These are phyloP conservation scores for Rickenella mellea DNA, from an alignment of 768 basidiomycete species.

Conservation along the genomic window DNA sequence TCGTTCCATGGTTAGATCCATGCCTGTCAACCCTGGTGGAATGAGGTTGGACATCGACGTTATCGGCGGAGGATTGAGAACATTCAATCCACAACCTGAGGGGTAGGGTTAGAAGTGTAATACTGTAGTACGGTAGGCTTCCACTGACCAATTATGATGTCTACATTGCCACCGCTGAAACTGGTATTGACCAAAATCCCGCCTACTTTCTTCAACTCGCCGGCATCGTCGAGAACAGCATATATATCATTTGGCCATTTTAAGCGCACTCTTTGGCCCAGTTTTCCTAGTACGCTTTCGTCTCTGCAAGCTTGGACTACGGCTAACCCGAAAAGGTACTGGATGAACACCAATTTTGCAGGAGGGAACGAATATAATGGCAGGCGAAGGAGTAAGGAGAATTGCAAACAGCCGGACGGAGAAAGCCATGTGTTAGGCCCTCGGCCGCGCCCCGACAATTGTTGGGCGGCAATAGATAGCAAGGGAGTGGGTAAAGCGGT, in stretches of 20 bases:
- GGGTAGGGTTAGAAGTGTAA: not conserved
- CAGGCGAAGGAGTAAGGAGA: constrained; percentile 66
- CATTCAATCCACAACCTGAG: constrained; percentile 88
- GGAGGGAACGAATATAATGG: constrained; percentile 41
- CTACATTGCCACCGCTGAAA: constrained; percentile 61
- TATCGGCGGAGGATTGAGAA: constrained; percentile 74
- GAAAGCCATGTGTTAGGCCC: constrained; percentile 90
- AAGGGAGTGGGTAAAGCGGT: constrained; percentile 62
- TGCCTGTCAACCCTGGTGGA: constrained; percentile 15
- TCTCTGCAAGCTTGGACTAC: constrained; percentile 80
- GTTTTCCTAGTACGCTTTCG: constrained; percentile 35
- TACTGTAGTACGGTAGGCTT: not conserved
- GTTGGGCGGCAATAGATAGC: constrained; percentile 78
- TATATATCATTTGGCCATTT: constrained; percentile 99
- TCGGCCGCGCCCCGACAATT: constrained; percentile 81
- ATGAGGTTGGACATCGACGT: constrained; percentile 70
- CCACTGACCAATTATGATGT: constrained; percentile 71
- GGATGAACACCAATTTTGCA: constrained; percentile 77
- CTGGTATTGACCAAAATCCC: constrained; percentile 88
- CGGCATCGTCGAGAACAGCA: constrained; percentile 39
- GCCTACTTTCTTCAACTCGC: constrained; percentile 66
- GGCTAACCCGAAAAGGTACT: constrained; percentile 86
- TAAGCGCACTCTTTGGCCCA: constrained; percentile 54
- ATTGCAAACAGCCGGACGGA: constrained; percentile 79
- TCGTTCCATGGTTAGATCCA: constrained; percentile 58